phyloP scores from a whole-genome alignment of 2,329 filamentous ascomycete species.

The Onygenales sp. region DNA sequence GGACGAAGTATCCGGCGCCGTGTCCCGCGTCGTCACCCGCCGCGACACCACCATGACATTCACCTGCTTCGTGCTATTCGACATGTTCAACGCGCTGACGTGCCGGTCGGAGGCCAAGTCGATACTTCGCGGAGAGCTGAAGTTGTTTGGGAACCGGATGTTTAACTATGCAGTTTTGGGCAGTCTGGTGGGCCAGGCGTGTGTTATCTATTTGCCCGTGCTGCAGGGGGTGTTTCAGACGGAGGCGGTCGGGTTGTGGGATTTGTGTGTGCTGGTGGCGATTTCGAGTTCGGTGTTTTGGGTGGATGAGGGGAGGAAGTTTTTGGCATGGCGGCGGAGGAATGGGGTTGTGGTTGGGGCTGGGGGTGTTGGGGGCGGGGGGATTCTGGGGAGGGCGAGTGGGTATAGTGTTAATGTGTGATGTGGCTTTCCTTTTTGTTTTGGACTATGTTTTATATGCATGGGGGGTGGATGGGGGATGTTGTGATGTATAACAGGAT shows the following conservation, averaged over 20 bases:
- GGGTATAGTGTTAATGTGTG: constrained; percentile 35
- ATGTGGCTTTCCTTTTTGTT: not conserved
- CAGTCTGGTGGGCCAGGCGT: constrained; percentile 72
- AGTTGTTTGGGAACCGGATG: constrained; percentile 75
- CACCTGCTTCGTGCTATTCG: constrained; percentile 96
- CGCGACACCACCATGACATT: constrained; percentile 99
- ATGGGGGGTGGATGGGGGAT: not conserved
- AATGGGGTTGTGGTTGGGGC: constrained; percentile 17
- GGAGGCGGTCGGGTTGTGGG: constrained; percentile 65
- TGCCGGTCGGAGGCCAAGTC: constrained; percentile 90
- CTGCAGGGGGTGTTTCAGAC: constrained; percentile 94
- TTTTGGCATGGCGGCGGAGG: constrained; percentile 26
- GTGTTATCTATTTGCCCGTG: constrained; percentile 92
- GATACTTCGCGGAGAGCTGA: constrained; percentile 74
- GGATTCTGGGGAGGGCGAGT: constrained; percentile 7
- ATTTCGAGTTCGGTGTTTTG: constrained; percentile 89
- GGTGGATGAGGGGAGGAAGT: constrained; percentile 87
- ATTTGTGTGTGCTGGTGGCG: constrained; percentile 62
- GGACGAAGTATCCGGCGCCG: constrained; percentile 30
- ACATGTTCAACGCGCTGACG: constrained; percentile 97
- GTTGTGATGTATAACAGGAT: not conserved
- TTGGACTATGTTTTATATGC: not conserved
- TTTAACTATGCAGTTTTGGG: constrained; percentile 94
- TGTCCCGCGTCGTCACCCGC: constrained; percentile 62
- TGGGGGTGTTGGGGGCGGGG: constrained; percentile 9